A percentile compares a stretch with the other conserved stretches of the same genome.
Conservation (phyloP, 1,139 yeast genomes). For the Geotrichum aggregatum region DNA sequence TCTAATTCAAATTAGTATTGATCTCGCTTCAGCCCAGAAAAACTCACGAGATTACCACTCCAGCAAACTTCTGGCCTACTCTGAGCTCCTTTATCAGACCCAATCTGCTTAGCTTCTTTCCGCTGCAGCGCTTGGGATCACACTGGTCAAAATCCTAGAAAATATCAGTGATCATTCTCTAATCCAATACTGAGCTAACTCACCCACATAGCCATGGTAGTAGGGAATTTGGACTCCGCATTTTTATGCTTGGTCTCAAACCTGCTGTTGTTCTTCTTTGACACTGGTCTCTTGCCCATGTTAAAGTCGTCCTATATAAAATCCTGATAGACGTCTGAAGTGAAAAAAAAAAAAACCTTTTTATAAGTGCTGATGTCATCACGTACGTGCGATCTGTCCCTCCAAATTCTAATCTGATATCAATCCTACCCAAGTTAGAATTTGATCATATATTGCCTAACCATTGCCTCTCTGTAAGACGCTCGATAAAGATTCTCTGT, state of each 20-base stretch:
- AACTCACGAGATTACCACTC: slow-evolving; percentile 67
- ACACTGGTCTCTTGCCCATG: slow-evolving; percentile 21
- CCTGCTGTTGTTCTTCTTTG: slow-evolving; percentile 19
- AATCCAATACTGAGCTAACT: slow-evolving; percentile 15
- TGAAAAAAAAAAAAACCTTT: not conserved
- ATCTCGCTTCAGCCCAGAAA: not conserved
- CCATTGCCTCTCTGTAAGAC: too few relatives aligned
- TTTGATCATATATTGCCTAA: too few relatives aligned
- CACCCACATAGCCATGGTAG: slow-evolving; percentile 45
- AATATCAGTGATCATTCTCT: not conserved
- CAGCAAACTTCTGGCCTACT: slow-evolving; percentile 88
- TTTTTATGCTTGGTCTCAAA: slow-evolving; percentile 26
- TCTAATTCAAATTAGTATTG: slow-evolving; percentile 20
- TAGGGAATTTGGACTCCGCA: slow-evolving; percentile 32
- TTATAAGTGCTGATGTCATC: not conserved
- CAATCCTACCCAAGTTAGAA: too few relatives aligned
- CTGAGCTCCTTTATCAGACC: slow-evolving; percentile 76
- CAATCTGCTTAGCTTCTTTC: slow-evolving; percentile 83
- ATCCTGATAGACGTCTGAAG: too few relatives aligned
- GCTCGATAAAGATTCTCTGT: too few relatives aligned
- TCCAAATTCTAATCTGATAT: too few relatives aligned
- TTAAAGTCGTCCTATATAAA: too few relatives aligned
- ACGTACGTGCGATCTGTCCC: too few relatives aligned
- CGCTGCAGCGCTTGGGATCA: slow-evolving; percentile 96
- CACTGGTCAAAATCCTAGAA: slow-evolving; percentile 85